Evolutionary conservation across 495 filamentous ascomycete genomes (phyloP).

Genomic region (Neurospora sp.): DNA sequence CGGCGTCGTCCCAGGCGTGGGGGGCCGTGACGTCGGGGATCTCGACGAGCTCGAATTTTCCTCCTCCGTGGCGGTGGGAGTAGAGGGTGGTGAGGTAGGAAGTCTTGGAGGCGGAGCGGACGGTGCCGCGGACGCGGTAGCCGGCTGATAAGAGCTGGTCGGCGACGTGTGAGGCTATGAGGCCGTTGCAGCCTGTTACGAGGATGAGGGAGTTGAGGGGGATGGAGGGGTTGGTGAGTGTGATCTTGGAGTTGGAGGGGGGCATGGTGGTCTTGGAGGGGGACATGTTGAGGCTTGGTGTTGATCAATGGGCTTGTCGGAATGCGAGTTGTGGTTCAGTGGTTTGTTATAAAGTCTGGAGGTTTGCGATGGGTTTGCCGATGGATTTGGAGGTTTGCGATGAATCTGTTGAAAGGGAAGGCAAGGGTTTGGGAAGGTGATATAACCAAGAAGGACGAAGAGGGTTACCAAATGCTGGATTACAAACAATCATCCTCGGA

Average conservation of each 20-base stretch:
- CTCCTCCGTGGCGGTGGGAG: conserved; percentile 10
- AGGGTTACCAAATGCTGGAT: neutral
- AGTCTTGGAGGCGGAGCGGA: conserved; percentile 19
- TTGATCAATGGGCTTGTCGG: neutral
- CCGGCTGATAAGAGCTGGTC: conserved; percentile 39
- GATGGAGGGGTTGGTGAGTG: conserved; percentile 10
- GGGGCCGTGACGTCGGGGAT: conserved; percentile 17
- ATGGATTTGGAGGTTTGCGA: neutral
- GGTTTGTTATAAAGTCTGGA: too few species aligned
- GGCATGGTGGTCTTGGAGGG: neutral
- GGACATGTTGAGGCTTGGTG: neutral
- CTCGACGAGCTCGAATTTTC: conserved; percentile 16
- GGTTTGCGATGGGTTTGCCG: neutral
- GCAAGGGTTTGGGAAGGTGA: neutral
- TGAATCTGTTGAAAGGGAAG: neutral
- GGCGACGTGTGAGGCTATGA: conserved; percentile 43
- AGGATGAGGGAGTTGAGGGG: conserved; percentile 26
- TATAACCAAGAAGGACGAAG: neutral
- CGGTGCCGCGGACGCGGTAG: conserved; percentile 44
- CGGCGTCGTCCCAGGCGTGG: conserved; percentile 8
- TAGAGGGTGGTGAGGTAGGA: conserved; percentile 14
- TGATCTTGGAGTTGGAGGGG: neutral
- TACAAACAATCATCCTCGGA: neutral
- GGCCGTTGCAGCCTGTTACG: conserved; percentile 49
- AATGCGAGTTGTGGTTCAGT: neutral